Base-by-base conservation (phyloP, 768 basidiomycete genomes). In the Dentipellis fragilis region DNA sequence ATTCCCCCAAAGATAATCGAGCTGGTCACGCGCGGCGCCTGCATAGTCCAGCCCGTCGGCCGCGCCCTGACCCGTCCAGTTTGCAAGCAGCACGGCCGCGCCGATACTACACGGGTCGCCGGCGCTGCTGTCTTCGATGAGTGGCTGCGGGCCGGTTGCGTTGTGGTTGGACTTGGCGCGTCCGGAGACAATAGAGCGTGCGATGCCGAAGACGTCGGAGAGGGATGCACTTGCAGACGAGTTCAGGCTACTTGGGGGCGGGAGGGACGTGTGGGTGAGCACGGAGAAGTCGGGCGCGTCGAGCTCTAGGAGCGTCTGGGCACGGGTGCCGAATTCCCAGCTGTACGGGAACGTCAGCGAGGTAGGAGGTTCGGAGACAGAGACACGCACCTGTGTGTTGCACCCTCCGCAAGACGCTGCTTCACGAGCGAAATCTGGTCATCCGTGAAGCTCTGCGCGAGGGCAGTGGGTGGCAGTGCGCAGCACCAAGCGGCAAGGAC, bases 31-130 rank as follows among this genome's bases (percentile, higher is more conserved):
- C 19, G 86, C 87, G 23, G 87, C 89, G 2, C 72, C 73, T 0
- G 77, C 77, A 65, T 84, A 91, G 61, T 49, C 48, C 21, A 49
- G 48, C 22, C 48, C 48, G 23, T 84, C 72, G 10, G 78, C 69
- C 21, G 70, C 71, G 23, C 76, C 77, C 36, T 63, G 58, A n/a
- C 68, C 67, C 0, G 80, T 80, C 76, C 77, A 79, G 59, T 81
- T 79, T n/a, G 79, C 78, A 12, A 81, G 66, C 37, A 90, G 73
- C 21, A 89, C 80, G 0, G 84, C 76, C 35, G 86, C 75, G 2
- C 88, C 89, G n/a, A 87, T 76, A 48, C 82, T 84, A 0, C 90
- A 80, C 0, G 92, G 91, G 64, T 95, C 93, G 0, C 75, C 83
- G 0, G 83, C 87, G 14, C 85, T 83, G 40, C 76, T 73, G 34